Percentiles rank a stretch among this genome's conserved stretches.
phyloP scores from a whole-genome alignment of 2,329 filamentous ascomycete genomes.

The Ceratocystis albifundus region DNA sequence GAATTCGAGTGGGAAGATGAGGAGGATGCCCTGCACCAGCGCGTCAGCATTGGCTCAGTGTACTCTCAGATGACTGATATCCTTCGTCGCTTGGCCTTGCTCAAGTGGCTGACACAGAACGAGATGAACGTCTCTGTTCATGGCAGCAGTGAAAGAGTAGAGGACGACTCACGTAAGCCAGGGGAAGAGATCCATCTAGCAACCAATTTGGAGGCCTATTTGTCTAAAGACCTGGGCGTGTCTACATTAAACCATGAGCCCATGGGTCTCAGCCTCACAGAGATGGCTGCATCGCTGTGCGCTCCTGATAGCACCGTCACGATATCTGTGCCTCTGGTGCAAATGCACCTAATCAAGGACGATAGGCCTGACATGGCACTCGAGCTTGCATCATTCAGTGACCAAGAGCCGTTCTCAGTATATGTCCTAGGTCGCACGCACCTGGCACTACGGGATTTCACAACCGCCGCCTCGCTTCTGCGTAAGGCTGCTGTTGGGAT shows the following conservation, averaged over 20 bases:
- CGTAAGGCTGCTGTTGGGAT: constrained; percentile 72
- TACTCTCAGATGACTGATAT: constrained; percentile 59
- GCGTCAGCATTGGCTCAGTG: constrained; percentile 55
- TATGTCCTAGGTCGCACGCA: constrained; percentile 78
- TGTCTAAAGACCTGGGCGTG: constrained; percentile 53
- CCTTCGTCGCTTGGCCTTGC: constrained; percentile 61
- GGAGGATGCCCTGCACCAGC: constrained; percentile 50
- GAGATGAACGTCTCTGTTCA: constrained; percentile 43
- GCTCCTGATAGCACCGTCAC: constrained; percentile 55
- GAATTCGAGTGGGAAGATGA: constrained; percentile 68
- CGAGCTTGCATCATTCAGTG: constrained; percentile 46
- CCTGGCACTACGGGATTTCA: constrained; percentile 61
- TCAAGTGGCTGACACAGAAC: constrained; percentile 55
- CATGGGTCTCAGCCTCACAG: constrained; percentile 50
- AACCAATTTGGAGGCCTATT: constrained; percentile 40
- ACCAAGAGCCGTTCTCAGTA: constrained; percentile 50
- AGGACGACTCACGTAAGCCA: constrained; percentile 32
- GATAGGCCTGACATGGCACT: constrained; percentile 49
- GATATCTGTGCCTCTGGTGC: constrained; percentile 47
- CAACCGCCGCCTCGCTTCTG: constrained; percentile 63
- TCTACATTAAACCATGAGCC: constrained; percentile 40
- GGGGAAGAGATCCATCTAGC: constrained; percentile 36
- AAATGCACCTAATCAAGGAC: constrained; percentile 50
- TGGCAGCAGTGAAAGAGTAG: constrained; percentile 29
- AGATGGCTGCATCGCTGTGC: constrained; percentile 54